phyloP scores from a whole-genome alignment of 2,329 filamentous ascomycete genomes.

The Hypoxylon sp. region DNA sequence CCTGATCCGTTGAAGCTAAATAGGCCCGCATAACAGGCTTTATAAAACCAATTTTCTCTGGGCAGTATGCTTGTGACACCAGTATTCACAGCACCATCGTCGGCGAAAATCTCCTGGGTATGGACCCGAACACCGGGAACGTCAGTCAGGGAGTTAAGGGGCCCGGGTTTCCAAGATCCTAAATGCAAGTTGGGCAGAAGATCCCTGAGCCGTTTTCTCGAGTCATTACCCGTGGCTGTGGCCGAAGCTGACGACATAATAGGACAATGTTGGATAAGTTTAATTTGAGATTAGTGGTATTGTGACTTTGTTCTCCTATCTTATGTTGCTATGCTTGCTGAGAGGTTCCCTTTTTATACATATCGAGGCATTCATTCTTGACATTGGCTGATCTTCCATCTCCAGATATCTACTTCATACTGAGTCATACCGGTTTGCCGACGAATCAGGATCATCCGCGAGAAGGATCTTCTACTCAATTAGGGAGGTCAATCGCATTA shows the following conservation, averaged over 20 bases:
- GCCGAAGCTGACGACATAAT: conserved; percentile 32
- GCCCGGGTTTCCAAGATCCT: conserved; percentile 61
- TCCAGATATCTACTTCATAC: background rate
- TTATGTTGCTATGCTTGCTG: background rate
- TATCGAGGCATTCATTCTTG: background rate
- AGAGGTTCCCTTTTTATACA: conserved; percentile 16
- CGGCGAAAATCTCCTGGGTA: conserved; percentile 60
- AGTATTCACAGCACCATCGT: conserved; percentile 60
- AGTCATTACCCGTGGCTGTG: conserved; percentile 21
- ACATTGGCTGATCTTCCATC: background rate
- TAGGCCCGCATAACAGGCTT: conserved; percentile 64
- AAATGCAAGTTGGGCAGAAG: conserved; percentile 62
- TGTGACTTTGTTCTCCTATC: background rate
- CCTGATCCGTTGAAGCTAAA: conserved; percentile 77
- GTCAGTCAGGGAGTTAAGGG: conserved; percentile 67
- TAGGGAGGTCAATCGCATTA: conserved; percentile 26
- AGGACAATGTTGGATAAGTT: background rate
- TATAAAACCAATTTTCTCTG: conserved; percentile 61
- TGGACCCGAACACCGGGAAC: conserved; percentile 65
- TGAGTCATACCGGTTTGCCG: conserved; percentile 36
- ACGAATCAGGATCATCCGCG: conserved; percentile 23
- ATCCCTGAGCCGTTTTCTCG: conserved; percentile 59
- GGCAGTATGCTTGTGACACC: conserved; percentile 67
- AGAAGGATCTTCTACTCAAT: conserved; percentile 21
- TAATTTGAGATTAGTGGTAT: conserved; percentile 7